Percentiles rank a stretch among this genome's conserved stretches.
Evolutionary conservation across 768 basidiomycete genomes (phyloP).

Genomic region (Boletus tomentosulus): DNA sequence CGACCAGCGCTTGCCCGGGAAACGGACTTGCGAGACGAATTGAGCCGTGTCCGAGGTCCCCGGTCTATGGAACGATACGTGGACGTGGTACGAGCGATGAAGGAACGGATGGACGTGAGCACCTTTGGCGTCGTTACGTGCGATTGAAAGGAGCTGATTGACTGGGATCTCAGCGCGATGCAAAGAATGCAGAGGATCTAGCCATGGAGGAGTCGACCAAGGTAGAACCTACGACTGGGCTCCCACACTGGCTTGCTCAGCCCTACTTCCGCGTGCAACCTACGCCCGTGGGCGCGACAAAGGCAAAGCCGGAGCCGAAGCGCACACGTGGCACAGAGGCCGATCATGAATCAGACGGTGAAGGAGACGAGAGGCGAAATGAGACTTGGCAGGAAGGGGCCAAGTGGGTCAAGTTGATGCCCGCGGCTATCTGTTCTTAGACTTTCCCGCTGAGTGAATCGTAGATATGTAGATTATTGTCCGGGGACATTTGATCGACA

Average conservation of each 20-base stretch:
- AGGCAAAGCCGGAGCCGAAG: slow-evolving; percentile 3
- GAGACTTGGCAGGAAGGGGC: not conserved
- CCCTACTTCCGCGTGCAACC: slow-evolving; percentile 48
- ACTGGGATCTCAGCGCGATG: slow-evolving; percentile 41
- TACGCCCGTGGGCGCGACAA: not conserved
- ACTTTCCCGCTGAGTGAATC: not conserved
- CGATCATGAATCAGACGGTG: not conserved
- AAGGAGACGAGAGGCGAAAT: not conserved
- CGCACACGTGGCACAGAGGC: not conserved
- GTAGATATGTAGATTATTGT: not conserved
- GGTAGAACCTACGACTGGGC: slow-evolving; percentile 44
- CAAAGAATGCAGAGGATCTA: slow-evolving; percentile 29
- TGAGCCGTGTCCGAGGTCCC: slow-evolving; percentile 49
- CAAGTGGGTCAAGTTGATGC: slow-evolving; percentile 11
- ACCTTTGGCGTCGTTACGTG: not conserved
- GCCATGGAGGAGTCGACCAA: slow-evolving; percentile 36
- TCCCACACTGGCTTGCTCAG: slow-evolving; percentile 71
- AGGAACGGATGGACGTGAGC: slow-evolving; percentile 52
- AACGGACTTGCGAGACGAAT: slow-evolving; percentile 65
- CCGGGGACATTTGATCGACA: no score
- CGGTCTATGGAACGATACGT: slow-evolving; percentile 36
- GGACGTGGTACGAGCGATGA: slow-evolving; percentile 56
- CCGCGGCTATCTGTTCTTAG: not conserved
- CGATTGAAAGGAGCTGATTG: not conserved
- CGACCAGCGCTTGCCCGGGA: slow-evolving; percentile 67